Evolutionary conservation across 1,139 yeast genomes (phyloP).

Genomic region (Scheffersomyces segobiensis): DNA sequence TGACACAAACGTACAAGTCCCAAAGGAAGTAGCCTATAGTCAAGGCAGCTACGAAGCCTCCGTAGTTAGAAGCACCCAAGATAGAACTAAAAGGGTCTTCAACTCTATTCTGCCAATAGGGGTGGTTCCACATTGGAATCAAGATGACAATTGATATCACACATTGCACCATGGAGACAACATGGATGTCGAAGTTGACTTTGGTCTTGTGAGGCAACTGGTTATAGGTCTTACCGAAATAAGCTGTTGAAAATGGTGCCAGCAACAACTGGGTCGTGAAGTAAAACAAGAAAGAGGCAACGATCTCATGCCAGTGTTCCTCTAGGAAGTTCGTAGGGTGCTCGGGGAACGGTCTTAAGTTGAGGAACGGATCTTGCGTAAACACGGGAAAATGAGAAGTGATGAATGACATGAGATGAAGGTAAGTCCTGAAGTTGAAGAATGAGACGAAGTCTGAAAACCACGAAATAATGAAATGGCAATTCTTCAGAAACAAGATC

Average conservation of each 20-base stretch:
- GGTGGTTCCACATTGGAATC: conserved; percentile 60
- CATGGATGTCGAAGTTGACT: conserved; percentile 82
- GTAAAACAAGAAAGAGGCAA: conserved; percentile 41
- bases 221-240: conserved; percentile 52
- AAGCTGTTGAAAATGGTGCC: conserved; percentile 25
- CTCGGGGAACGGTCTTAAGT: conserved; percentile 49
- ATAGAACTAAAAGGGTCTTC: conserved; percentile 47
- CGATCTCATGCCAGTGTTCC: conserved; percentile 60
- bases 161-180: conserved; percentile 86
- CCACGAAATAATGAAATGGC: background rate
- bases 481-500: background rate
- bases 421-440: background rate
- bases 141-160: conserved; percentile 54
- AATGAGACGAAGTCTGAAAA: background rate
- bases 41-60: conserved; percentile 67
- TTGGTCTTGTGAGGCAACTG: conserved; percentile 45
- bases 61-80: conserved; percentile 72
- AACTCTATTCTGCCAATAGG: conserved; percentile 41
- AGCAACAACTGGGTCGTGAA: conserved; percentile 41
- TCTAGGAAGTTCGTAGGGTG: conserved; percentile 25
- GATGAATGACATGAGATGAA: conserved; percentile 5
- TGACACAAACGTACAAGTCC: conserved; percentile 73
- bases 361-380: conserved; percentile 44
- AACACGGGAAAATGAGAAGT: conserved; percentile 23
- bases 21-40: conserved; percentile 91